Evolutionary conservation across 1,284 basidiomycete genomes (phyloP).

Genomic region (Pseudozyma tsukubaensis): DNA sequence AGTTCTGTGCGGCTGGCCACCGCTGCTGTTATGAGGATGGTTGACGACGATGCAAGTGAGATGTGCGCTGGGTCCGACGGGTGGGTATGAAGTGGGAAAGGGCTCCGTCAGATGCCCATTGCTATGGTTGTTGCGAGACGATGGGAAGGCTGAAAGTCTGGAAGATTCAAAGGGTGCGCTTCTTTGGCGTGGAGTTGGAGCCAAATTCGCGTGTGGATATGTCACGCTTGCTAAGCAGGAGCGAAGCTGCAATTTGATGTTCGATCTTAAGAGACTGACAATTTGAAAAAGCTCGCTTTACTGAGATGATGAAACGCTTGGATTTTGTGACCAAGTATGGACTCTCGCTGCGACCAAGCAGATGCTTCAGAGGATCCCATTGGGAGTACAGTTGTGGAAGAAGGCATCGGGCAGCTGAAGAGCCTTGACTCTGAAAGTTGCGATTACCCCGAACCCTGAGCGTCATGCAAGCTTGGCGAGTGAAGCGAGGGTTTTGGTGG

Average conservation of each 20-base stretch:
- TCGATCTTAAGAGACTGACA: no score
- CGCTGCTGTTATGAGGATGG: background rate
- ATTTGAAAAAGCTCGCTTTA: no score
- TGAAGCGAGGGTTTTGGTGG: conserved; percentile 1
- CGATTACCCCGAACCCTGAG: no score
- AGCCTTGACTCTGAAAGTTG: no score
- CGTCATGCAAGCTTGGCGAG: background rate
- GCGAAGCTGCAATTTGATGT: no score
- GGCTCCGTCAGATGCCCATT: conserved; percentile 15
- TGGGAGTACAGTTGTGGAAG: no score
- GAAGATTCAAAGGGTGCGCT: conserved; percentile 3
- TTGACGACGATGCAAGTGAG: background rate
- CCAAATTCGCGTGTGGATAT: conserved; percentile 1
- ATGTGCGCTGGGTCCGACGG: conserved; percentile 3
- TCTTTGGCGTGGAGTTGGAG: conserved; percentile 12
- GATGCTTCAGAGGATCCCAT: no score
- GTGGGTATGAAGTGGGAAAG: conserved; percentile 7
- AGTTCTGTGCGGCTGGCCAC: conserved; percentile 10
- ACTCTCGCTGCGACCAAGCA: no score
- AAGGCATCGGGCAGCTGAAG: no score
- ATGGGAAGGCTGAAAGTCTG: conserved; percentile 1
- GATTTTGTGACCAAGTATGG: no score
- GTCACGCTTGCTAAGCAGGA: conserved; percentile 10
- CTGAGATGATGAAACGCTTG: no score
- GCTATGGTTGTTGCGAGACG: background rate